These are phyloP conservation scores for Ligustrum vulgare DNA, from an alignment of 257 asterid species.

Conservation along the genomic window DNA sequence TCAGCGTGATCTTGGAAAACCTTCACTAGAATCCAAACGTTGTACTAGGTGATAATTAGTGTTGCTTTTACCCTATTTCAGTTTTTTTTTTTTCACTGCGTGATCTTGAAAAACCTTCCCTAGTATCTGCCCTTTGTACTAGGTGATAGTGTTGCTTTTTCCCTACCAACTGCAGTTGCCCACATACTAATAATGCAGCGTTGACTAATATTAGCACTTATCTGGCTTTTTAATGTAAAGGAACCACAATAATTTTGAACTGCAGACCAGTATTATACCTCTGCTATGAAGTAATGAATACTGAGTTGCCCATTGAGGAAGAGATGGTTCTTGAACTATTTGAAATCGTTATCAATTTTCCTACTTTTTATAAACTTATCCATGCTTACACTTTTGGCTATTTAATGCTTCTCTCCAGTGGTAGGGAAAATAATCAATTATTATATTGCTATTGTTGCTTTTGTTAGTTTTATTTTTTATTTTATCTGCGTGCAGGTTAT, in stretches of 20 bases:
- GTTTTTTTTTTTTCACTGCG: not conserved
- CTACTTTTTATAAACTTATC: not conserved
- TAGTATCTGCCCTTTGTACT: not conserved
- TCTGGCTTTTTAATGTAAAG: not conserved
- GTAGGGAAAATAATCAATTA: not conserved
- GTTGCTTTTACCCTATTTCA: not conserved
- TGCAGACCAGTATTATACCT: not conserved
- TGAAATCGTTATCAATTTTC: not conserved
- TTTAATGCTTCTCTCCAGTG: not conserved
- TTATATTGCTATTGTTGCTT: not conserved
- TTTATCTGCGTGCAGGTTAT: constrained; percentile 63
- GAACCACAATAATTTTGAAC: not conserved
- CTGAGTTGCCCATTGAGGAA: not conserved
- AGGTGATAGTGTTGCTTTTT: not conserved
- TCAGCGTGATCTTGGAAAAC: not conserved
- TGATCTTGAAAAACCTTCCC: not conserved
- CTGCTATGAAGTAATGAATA: not conserved
- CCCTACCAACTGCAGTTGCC: not conserved
- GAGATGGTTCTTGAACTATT: not conserved
- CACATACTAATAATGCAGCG: not conserved
- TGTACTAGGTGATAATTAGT: not conserved
- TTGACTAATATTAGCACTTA: not conserved
- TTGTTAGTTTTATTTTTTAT: constrained; percentile 14
- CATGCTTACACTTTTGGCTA: not conserved
- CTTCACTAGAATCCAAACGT: not conserved